Base-by-base conservation (phyloP, 2,329 filamentous ascomycete genomes). In the Anisogramma anomala region DNA sequence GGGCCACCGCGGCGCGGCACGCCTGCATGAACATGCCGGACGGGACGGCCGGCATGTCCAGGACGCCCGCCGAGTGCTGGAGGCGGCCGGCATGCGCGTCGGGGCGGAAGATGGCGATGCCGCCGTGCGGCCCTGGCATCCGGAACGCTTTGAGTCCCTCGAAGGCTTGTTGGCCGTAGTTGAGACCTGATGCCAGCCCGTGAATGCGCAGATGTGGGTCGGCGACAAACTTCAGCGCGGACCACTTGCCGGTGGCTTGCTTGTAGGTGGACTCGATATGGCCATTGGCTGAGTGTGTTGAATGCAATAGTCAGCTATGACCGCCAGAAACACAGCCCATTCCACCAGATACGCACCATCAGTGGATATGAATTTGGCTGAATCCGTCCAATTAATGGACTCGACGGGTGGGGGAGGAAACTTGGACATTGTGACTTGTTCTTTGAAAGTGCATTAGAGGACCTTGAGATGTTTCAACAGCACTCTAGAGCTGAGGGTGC, bases 101-200 rank as follows among this genome's bases (percentile, higher is more conserved):
- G 0, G 78, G 77, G 8, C 79, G 69, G 65, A 82, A 82, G 50
- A 82, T 71, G 51, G 67, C 68, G 60, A 82, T 78, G n/a, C 23
- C 23, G 10, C 22, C 14, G 13, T 11, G n/a, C 10, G 11, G 17
- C 14, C 23, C 34, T 3, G 22, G 11, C 14, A 23, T 28, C 6
- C 34, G 34, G 34, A 36, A 36, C n/a, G 34, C 34, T 14, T 36
- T 36, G 22, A 36, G 23, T 3, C 34, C 34, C n/a, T 36, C 34
- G 10, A 26, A 28, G 15, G n/a, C 23, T n/a, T 36, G 34, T 26
- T 36, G 34, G 22, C 34, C 34, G 17, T 36, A 36, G 34, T 36
- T 36, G 13, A 36, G 23, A 9, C 23, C 34, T 4, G 34, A 23
- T 7, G 23, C 23, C n/a, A 36, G 22, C 6, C 34, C 34, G 34